These are phyloP conservation scores for Physcomitrellopsis africana DNA, from an alignment of 225 moss, liverwort and hornwort species.

Conservation along the genomic window DNA sequence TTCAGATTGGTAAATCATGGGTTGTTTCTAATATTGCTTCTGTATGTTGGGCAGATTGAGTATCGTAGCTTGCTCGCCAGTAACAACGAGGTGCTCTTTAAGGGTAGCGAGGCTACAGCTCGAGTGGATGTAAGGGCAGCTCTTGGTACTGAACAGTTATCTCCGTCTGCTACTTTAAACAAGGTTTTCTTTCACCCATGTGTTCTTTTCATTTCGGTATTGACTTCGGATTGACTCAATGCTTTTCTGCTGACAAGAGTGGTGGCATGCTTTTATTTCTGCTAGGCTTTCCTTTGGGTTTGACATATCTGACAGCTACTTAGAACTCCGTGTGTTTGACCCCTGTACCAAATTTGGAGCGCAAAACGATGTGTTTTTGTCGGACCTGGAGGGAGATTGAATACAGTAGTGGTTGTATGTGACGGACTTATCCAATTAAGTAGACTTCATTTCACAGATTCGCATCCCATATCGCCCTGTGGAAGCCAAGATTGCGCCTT, in stretches of 20 bases:
- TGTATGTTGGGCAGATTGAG: conserved; percentile 67
- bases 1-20: not conserved
- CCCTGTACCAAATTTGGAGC: conserved; percentile 1
- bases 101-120: conserved; percentile 72
- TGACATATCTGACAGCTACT: conserved; percentile 21
- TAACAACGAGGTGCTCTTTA: conserved; percentile 70
- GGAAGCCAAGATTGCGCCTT: conserved; percentile 82
- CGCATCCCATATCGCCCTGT: conserved; percentile 84
- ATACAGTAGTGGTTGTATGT: not conserved
- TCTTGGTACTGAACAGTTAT: conserved; percentile 71
- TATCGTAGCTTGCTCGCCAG: conserved; percentile 85
- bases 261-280: conserved; percentile 14
- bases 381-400: not conserved
- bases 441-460: conserved; percentile 55
- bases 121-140: conserved; percentile 92
- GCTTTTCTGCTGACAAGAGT: not conserved
- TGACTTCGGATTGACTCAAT: conserved; percentile 5
- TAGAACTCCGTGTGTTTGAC: conserved; percentile 5
- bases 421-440: conserved; percentile 11
- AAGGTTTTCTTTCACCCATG: conserved; percentile 48
- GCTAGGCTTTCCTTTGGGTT: not conserved
- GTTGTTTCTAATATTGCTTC: conserved; percentile 21
- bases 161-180: conserved; percentile 78
- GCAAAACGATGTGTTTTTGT: not conserved
- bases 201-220: conserved; percentile 16